phyloP scores from a whole-genome alignment of 192 early-diverging fungal species.

The Coemansia sp. region DNA sequence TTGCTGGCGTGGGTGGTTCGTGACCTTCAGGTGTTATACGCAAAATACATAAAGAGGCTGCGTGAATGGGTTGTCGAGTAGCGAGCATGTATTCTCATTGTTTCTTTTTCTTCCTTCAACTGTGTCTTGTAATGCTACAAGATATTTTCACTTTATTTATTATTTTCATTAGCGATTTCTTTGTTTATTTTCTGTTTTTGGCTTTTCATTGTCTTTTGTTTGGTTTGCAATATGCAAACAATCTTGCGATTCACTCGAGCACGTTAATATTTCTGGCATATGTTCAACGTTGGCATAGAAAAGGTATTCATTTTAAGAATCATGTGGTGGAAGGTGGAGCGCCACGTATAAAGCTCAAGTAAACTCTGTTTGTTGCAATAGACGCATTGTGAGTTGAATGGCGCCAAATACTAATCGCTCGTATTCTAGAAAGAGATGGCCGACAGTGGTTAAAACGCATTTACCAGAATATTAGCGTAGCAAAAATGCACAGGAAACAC shows the following conservation, averaged over 20 bases:
- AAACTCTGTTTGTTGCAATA: not conserved
- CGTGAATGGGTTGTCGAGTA: constrained; percentile 57
- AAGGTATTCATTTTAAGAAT: too few relatives aligned
- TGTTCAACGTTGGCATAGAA: too few relatives aligned
- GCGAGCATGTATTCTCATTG: not conserved
- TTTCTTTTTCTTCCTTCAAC: not conserved
- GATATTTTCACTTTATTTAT: not conserved
- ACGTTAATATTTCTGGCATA: too few relatives aligned
- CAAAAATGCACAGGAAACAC: too few relatives aligned
- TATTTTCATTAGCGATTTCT: constrained; percentile 3
- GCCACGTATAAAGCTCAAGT: not conserved
- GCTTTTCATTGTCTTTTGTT: not conserved
- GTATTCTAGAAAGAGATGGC: too few relatives aligned
- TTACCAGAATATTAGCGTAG: too few relatives aligned
- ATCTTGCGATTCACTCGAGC: too few relatives aligned
- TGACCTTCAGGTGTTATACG: constrained; percentile 54
- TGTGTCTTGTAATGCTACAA: not conserved
- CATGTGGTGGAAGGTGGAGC: too few relatives aligned
- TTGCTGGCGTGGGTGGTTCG: constrained; percentile 54
- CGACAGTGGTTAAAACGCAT: too few relatives aligned
- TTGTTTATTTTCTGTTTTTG: not conserved
- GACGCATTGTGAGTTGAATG: not conserved
- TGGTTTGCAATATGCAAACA: too few relatives aligned
- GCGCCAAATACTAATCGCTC: too few relatives aligned
- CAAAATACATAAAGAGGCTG: constrained; percentile 56